Evolutionary conservation across 1,139 yeast species (phyloP), one percentile per base, ranked within the genome.

Genomic region (Kluyveromyces marxianus): DNA sequence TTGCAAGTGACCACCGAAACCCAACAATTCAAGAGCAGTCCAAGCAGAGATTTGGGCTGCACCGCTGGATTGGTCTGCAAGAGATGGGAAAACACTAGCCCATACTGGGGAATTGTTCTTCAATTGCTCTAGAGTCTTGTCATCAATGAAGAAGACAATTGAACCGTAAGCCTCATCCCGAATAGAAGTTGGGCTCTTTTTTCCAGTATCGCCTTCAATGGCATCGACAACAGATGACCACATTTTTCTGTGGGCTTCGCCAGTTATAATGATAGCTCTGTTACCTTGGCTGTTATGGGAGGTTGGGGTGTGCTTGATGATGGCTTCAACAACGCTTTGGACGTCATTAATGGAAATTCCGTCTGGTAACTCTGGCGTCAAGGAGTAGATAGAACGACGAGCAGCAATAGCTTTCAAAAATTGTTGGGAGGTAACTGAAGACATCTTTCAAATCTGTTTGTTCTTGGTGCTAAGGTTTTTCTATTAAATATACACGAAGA

Each of bases 281-380:
- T 69, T 63, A 39, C 68, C 64, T 58, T 73, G 77, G 40, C 71
- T 68, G 66, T 73, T 72, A 68, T 70, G 70, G n/a, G 72, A 60
- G 21, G 74, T 69, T 54, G 75, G 75, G 6, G 72, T 67, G 57
- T 70, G 59, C 55, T 67, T 69, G 49, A 69, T 60, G 39, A 69
- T 59, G 26, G 60, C 54, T 52, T 67, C 69, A 14, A 69, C 68
- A 32, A 64, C 53, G 8, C 51, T 49, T 55, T 64, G 69, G 30
- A 70, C 57, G 44, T 69, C 65, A 6, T 55, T 53, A 29, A 67
- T 49, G 41, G 67, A 52, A 51, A 69, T 65, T 39, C 65, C 66
- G 21, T 57, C 50, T 55, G 73, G 73, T 37, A 69, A 55, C 47
- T 66, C 63, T 51, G 70, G 69, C 50, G 63, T 58, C 45, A 69